phyloP scores from a whole-genome alignment of 192 early-diverging fungal genomes.

The Linnemannia elongata region DNA sequence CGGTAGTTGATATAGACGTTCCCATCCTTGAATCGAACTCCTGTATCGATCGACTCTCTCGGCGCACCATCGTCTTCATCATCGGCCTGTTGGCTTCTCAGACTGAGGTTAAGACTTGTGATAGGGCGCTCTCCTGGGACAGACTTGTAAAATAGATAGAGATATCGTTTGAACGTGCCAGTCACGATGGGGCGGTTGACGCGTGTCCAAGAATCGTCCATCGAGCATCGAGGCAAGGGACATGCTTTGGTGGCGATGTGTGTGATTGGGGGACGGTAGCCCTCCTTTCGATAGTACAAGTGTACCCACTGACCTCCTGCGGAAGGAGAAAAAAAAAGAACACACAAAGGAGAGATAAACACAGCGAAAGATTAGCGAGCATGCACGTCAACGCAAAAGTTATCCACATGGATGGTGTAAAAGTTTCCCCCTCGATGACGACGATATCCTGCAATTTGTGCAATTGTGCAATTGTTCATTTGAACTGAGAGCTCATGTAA shows the following conservation, averaged over 20 bases:
- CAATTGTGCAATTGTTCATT: neutral
- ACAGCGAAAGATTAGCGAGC: neutral
- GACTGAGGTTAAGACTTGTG: constrained; percentile 18
- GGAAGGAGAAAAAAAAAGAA: neutral
- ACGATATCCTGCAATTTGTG: neutral
- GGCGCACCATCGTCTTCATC: constrained; percentile 1
- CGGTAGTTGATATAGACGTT: constrained; percentile 37
- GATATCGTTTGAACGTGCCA: constrained; percentile 46
- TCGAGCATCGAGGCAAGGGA: constrained; percentile 25
- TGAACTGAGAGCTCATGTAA: neutral
- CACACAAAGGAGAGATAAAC: neutral
- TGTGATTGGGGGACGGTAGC: constrained; percentile 41
- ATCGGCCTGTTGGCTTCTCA: constrained; percentile 2
- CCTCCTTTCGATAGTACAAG: constrained; percentile 39
- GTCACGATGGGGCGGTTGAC: constrained; percentile 54
- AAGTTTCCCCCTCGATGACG: neutral
- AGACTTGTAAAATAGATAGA: constrained; percentile 55
- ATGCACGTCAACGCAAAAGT: neutral
- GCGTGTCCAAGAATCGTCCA: constrained; percentile 54
- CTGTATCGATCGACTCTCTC: constrained; percentile 34
- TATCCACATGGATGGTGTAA: neutral
- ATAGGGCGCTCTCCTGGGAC: constrained; percentile 44
- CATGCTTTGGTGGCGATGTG: constrained; percentile 56
- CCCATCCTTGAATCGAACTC: constrained; percentile 35
- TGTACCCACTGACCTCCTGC: constrained; percentile 56